These are phyloP conservation scores for Rhizoclosmatium sp. DNA, from an alignment of 192 early-diverging fungal genomes.

Conservation along the genomic window DNA sequence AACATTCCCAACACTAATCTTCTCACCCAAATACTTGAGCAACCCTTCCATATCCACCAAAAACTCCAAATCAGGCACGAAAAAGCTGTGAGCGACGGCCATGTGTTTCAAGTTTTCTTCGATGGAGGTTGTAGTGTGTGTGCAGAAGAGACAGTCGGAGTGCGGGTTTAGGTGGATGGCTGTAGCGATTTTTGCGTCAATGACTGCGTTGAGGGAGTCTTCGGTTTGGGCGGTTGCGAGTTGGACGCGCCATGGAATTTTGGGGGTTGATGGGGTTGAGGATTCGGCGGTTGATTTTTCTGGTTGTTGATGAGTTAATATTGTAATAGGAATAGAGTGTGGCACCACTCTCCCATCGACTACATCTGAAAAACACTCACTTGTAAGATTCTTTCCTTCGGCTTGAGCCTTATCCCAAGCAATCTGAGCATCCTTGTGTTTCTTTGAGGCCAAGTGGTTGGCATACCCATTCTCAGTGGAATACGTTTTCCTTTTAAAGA, in stretches of 20 bases:
- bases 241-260: slow-evolving; percentile 43
- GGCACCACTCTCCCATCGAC: background rate
- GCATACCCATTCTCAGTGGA: slow-evolving; percentile 83
- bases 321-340: background rate
- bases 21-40: slow-evolving; percentile 91
- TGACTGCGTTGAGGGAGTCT: slow-evolving; percentile 74
- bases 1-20: slow-evolving; percentile 92
- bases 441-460: slow-evolving; percentile 93
- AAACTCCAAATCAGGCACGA: slow-evolving; percentile 97
- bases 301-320: too few species aligned
- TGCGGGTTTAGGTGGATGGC: slow-evolving; percentile 69
- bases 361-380: too few species aligned
- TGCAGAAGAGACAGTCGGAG: slow-evolving; percentile 93
- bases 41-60: slow-evolving; percentile 88
- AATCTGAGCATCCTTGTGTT: slow-evolving; percentile 81
- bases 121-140: slow-evolving; percentile 52
- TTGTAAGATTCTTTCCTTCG: background rate
- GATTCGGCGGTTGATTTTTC: background rate
- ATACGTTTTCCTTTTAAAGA: slow-evolving; percentile 59
- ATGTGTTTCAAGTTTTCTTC: slow-evolving; percentile 90
- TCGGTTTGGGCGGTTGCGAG: slow-evolving; percentile 64
- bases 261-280: background rate
- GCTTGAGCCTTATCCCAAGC: slow-evolving; percentile 37
- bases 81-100: slow-evolving; percentile 89
- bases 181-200: slow-evolving; percentile 81